These are phyloP conservation scores for Geosmithia morbida DNA, from an alignment of 2,329 filamentous ascomycete genomes.

Conservation along the genomic window DNA sequence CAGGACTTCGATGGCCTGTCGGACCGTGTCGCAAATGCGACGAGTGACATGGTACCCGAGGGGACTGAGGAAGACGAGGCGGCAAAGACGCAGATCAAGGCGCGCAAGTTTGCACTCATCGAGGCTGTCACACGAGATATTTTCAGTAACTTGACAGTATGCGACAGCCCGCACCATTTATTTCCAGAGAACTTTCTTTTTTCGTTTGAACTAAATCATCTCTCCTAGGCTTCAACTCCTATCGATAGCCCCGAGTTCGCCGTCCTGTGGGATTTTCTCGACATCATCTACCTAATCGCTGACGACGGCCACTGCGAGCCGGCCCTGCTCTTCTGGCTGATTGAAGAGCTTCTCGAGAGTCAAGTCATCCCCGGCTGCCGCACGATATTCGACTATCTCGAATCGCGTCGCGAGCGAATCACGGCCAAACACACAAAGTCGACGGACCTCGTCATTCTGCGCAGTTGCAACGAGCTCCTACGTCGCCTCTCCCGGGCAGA, in stretches of 20 bases:
- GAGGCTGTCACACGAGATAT: slow-evolving; percentile 73
- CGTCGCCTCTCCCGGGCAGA: slow-evolving; percentile 86
- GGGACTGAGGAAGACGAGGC: slow-evolving; percentile 14
- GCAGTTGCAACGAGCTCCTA: slow-evolving; percentile 91
- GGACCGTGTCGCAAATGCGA: slow-evolving; percentile 24
- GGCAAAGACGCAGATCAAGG: slow-evolving; percentile 21
- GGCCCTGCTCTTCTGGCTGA: slow-evolving; percentile 72
- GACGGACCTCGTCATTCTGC: slow-evolving; percentile 79
- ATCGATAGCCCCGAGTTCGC: slow-evolving; percentile 71
- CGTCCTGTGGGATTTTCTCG: slow-evolving; percentile 83
- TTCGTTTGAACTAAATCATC: no score
- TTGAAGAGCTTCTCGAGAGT: slow-evolving; percentile 91
- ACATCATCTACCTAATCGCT: slow-evolving; percentile 78
- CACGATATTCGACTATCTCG: slow-evolving; percentile 85
- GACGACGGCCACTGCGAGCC: slow-evolving; percentile 68
- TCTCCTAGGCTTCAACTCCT: slow-evolving; percentile 48
- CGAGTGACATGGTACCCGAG: slow-evolving; percentile 9
- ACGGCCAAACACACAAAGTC: slow-evolving; percentile 67
- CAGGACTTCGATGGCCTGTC: slow-evolving; percentile 42
- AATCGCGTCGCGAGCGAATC: slow-evolving; percentile 80
- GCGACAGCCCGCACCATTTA: slow-evolving; percentile 12
- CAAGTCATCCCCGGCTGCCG: slow-evolving; percentile 89
- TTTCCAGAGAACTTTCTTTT: no score
- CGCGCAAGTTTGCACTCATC: slow-evolving; percentile 52
- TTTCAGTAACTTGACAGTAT: slow-evolving; percentile 68